Base-by-base conservation (phyloP, 495 filamentous ascomycete species). In the Aspergillus diversus region DNA sequence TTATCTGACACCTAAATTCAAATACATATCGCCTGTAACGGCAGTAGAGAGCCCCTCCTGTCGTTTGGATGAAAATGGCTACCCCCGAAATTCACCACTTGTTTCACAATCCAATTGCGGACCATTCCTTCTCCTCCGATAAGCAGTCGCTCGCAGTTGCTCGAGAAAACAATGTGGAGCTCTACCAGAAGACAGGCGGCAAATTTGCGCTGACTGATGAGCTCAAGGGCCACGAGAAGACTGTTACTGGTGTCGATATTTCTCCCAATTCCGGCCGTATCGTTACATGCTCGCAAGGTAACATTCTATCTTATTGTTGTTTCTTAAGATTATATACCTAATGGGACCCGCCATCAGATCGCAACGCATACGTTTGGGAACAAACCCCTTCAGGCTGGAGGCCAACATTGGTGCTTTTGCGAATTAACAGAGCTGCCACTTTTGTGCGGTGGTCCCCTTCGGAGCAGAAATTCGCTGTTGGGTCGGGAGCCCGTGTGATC, bases 31-130 rank as follows among this genome's bases (percentile, higher is more conserved):
- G 51, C 13, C 50, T 56, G 21, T 42, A 33, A 83, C 85, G 91
- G 86, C 96, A 97, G 95, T 99, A 89, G 95, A 99, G 96, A 97
- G 93, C 86, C 90, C 86, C 94, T 99, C 95, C 95, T 97, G 94
- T 91, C 91, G 76, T 71, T 61, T n/a, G 5, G 46, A 33, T 64
- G 51, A 82, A 52, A 68, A 98, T 97, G 94, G 82, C 90, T 50
- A 68, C 88, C 61, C 91, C 94, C 60, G 92, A 98, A 80, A 90
- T 94, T 55, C 92, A 99, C 77, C 95, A 97, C 71, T 91, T 99
- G 58, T 98, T 98, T 79, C 92, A 99, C 77, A 86, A 90, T 63
- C 92, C 94, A 66, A 97, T 99, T 70, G 90, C 93, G 46, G 95
- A 99, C 79, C 95, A 99, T 78, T 97, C 95, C 27, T 99, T 98